phyloP scores from a whole-genome alignment of 495 filamentous ascomycete genomes.

The Lentithecium fluviatile region DNA sequence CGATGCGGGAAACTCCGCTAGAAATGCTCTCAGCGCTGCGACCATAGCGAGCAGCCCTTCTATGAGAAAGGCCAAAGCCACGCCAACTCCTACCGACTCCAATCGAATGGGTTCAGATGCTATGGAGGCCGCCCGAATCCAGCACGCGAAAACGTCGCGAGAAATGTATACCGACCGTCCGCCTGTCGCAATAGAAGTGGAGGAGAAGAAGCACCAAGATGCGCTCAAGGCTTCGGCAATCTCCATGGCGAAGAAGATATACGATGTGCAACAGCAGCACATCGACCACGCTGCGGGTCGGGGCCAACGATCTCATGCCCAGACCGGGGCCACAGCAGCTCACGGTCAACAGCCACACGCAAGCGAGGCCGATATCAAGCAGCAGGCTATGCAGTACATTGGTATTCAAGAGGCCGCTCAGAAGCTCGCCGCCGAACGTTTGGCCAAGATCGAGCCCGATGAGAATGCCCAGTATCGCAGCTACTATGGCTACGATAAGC shows the following conservation, averaged over 20 bases:
- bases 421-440: constrained; percentile 76
- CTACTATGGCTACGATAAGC: constrained; percentile 65
- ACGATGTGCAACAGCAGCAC: constrained; percentile 60
- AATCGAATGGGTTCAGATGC: constrained; percentile 42
- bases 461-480: constrained; percentile 66
- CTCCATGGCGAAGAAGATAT: constrained; percentile 86
- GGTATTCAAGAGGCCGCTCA: constrained; percentile 80
- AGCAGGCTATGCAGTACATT: constrained; percentile 50
- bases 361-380: constrained; percentile 39
- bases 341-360: constrained; percentile 44
- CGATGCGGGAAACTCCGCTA: constrained; percentile 57
- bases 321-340: constrained; percentile 46
- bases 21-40: constrained; percentile 68
- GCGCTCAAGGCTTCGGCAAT: constrained; percentile 76
- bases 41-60: constrained; percentile 55
- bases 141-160: constrained; percentile 53
- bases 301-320: constrained; percentile 34
- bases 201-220: constrained; percentile 69
- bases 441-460: constrained; percentile 69
- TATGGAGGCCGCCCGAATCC: constrained; percentile 58
- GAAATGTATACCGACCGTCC: constrained; percentile 76
- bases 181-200: constrained; percentile 66
- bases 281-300: constrained; percentile 46
- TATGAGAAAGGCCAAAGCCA: constrained; percentile 13
- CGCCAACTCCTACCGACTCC: constrained; percentile 11